These are phyloP conservation scores for Fraxinus platypoda DNA, from an alignment of 305 asterid genomes.

Conservation along the genomic window DNA sequence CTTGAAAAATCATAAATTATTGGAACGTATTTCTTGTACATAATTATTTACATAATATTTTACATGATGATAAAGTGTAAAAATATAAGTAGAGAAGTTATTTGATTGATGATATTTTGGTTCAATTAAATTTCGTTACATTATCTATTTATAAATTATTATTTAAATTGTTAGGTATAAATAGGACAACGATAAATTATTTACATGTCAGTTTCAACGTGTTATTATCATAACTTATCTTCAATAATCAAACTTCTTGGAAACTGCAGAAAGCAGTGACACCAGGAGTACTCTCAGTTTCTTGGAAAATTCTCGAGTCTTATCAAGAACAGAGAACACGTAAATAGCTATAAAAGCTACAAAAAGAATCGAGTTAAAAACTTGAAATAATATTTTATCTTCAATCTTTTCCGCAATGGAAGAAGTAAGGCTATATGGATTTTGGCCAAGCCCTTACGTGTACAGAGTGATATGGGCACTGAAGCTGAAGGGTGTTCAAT, in stretches of 20 bases:
- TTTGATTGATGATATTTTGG: too few relatives aligned
- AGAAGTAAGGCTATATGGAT: constrained; percentile 42
- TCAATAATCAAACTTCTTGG: not conserved
- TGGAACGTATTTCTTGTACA: too few relatives aligned
- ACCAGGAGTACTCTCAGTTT: not conserved
- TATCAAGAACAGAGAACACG: not conserved
- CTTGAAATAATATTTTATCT: not conserved
- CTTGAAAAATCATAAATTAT: too few relatives aligned
- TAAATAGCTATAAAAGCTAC: not conserved
- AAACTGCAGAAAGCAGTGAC: not conserved
- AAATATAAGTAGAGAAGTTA: too few relatives aligned
- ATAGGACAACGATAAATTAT: too few relatives aligned
- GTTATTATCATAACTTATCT: not conserved
- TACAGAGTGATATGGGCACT: constrained; percentile 52
- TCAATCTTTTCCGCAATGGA: constrained; percentile 17
- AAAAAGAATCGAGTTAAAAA: not conserved
- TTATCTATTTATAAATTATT: too few relatives aligned
- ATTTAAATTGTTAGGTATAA: too few relatives aligned
- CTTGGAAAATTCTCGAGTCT: not conserved
- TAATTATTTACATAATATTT: too few relatives aligned
- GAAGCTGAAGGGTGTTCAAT: constrained; percentile 42
- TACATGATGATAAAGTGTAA: too few relatives aligned
- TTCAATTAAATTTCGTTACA: too few relatives aligned
- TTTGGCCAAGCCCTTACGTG: constrained; percentile 36
- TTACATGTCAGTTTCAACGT: not conserved